Conservation (phyloP, 1,284 basidiomycete genomes). For the Jaminaea rosea region DNA sequence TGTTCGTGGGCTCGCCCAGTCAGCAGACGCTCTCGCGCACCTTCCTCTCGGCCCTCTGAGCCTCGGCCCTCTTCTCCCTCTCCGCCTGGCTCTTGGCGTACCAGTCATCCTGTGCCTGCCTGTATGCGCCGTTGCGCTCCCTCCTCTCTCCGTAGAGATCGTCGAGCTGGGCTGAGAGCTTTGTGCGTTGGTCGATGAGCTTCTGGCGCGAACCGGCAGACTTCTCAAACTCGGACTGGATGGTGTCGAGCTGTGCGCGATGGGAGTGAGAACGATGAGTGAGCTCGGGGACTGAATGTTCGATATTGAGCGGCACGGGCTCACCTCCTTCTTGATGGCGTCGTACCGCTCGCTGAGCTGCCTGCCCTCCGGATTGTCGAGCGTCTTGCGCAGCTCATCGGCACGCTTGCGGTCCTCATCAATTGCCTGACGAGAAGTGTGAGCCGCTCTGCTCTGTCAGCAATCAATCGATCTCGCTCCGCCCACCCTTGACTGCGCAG, state of each 20-base stretch:
- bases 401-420: slow-evolving; percentile 65
- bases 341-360: slow-evolving; percentile 74
- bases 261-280: too few relatives aligned
- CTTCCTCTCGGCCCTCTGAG: slow-evolving; percentile 67
- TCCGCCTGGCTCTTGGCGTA: slow-evolving; percentile 35
- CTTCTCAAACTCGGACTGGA: slow-evolving; percentile 80
- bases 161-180: slow-evolving; percentile 55
- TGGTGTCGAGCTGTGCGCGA: slow-evolving; percentile 68
- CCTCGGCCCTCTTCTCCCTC: slow-evolving; percentile 60
- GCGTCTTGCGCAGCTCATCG: slow-evolving; percentile 72
- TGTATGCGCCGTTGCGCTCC: slow-evolving; percentile 50
- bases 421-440: too few relatives aligned
- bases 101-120: slow-evolving; percentile 37
- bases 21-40: too few relatives aligned
- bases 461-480: too few relatives aligned
- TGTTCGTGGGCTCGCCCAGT: too few relatives aligned
- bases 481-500: too few relatives aligned
- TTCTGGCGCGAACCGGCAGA: slow-evolving; percentile 70
- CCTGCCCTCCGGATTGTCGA: slow-evolving; percentile 85
- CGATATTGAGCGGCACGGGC: too few relatives aligned
- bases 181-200: slow-evolving; percentile 78
- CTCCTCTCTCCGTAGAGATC: slow-evolving; percentile 70
- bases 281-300: too few relatives aligned
- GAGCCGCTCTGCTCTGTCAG: too few relatives aligned
- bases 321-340: slow-evolving; percentile 72